Conservation (phyloP, 208 protist genomes). For the Trichomonas tenax region DNA sequence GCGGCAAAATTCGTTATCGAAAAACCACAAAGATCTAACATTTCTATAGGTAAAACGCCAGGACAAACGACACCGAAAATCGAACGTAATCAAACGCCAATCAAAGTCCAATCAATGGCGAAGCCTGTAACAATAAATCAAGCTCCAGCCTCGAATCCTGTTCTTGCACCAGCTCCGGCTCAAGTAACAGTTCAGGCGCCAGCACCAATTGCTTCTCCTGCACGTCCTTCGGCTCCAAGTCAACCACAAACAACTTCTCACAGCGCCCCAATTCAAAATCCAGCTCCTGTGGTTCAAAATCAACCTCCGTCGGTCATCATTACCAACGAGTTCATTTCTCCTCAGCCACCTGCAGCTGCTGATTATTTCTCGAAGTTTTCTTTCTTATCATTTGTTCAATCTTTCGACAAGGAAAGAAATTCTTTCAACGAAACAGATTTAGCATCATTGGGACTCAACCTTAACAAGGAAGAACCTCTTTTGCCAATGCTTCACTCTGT, state of each 20-base stretch:
- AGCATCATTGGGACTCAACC: background rate
- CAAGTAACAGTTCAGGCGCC: too few species aligned
- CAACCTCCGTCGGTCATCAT: background rate
- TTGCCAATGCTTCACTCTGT: slow-evolving; percentile 5
- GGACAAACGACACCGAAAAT: background rate
- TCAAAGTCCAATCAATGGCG: background rate
- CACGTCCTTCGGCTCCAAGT: background rate
- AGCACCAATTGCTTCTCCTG: background rate
- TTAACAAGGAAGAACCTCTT: background rate
- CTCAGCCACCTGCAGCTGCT: background rate
- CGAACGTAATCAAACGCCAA: background rate
- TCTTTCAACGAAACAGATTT: background rate
- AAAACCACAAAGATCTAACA: background rate
- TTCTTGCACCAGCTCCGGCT: background rate
- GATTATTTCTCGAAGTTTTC: background rate
- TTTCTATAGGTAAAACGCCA: background rate
- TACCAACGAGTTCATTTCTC: background rate
- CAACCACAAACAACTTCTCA: background rate
- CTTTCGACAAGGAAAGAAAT: background rate
- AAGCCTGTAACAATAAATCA: background rate
- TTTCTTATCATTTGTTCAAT: background rate
- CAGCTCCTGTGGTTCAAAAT: background rate
- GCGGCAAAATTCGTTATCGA: background rate
- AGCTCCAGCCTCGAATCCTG: background rate
- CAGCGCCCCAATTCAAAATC: background rate